These are phyloP conservation scores for Perkinsus chesapeaki DNA, from an alignment of 169 alveolate genomes.

Conservation along the genomic window DNA sequence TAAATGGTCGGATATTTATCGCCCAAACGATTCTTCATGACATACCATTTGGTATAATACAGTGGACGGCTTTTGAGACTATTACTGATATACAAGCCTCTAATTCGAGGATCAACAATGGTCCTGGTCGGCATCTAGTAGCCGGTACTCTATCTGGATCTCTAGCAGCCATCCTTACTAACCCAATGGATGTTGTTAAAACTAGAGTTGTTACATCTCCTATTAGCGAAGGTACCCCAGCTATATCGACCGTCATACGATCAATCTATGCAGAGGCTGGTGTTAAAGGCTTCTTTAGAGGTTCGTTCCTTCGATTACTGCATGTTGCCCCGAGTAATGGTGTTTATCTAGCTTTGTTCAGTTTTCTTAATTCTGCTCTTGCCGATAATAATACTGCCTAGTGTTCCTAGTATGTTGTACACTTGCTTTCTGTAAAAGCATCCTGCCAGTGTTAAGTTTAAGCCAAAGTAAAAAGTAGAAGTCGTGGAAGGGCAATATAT, in stretches of 20 bases:
- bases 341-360: background rate
- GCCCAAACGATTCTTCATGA: background rate
- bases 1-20: background rate
- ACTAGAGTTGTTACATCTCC: background rate
- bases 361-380: background rate
- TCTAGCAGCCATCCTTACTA: background rate
- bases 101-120: background rate
- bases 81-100: background rate
- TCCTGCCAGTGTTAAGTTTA: no score
- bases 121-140: background rate
- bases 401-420: background rate
- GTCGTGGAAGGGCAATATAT: no score
- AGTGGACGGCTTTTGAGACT: background rate
- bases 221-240: background rate
- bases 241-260: background rate
- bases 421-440: background rate
- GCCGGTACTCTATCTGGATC: background rate
- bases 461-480: no score
- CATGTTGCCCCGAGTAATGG: background rate
- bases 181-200: background rate
- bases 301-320: background rate
- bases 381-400: background rate
- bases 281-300: background rate
- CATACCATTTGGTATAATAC: background rate
- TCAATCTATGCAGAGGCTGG: background rate